Evolutionary conservation across 129 eudicot species (phyloP), one percentile per base, ranked within the genome.

Genomic region (Helianthus annuus): DNA sequence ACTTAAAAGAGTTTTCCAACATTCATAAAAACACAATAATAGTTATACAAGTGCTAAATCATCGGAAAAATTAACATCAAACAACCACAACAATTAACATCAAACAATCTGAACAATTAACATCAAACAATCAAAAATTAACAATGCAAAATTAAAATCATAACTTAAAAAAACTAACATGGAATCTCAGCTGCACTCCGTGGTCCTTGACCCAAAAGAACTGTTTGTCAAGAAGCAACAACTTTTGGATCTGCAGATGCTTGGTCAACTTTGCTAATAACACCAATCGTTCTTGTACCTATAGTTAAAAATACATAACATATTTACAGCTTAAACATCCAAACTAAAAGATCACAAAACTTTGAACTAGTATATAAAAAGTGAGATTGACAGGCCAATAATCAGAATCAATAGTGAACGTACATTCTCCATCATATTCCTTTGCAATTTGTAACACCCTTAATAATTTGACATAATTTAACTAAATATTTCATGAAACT

Each of bases 171-270:
- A 19, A 19, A 19, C 22, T 19, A 19, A 19, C 97, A 95, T 27
- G 97, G 96, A 29, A 95, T 95, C 64, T 95, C 99, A 15, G 95
- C 83, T 70, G 97, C 79, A 76, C 97, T 88, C 57, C 96, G 78
- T 15, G 99, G 99, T 64, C 99, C 99, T 85, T 95, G 99, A 65
- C 89, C 88, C 80, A 85, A 71, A 10, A 95, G 76, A 58, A 95
- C 93, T 76, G 99, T 97, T 85, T 91, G 97, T 65, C 88, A 88
- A 70, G 97, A 97, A 61, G 97, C 99, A 76, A 95, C 91, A 24
- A 84, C 83, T 91, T 95, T 95, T 27, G 96, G 87, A 59, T 95
- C 99, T 78, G 96, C 71, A 78, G 99, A 85, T 72, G 91, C 95
- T 79, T 95, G 99, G 82, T 95, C 99, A 60, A 95, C 85, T 78